Conservation (phyloP, 108 stramenopile genomes). For the Stephanodiscus minutulus region DNA sequence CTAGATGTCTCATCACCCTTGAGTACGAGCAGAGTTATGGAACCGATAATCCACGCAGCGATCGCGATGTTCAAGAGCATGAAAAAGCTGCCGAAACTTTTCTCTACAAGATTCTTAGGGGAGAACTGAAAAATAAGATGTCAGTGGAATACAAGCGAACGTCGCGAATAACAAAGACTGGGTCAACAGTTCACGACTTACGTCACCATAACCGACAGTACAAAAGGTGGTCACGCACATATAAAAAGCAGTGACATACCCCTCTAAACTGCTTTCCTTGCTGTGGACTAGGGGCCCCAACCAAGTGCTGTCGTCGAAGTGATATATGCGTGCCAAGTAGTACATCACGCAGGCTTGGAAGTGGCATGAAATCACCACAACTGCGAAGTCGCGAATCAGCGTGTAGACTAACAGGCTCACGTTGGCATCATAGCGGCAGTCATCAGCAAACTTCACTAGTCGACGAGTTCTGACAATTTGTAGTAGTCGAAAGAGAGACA, state of each 20-base stretch:
- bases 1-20: slow-evolving; percentile 58
- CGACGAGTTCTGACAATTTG: slow-evolving; percentile 44
- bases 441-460: slow-evolving; percentile 40
- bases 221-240: slow-evolving; percentile 56
- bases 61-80: slow-evolving; percentile 55
- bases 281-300: slow-evolving; percentile 36
- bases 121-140: background rate
- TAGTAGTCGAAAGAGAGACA: slow-evolving; percentile 41
- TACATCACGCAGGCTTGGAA: slow-evolving; percentile 52
- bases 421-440: slow-evolving; percentile 43
- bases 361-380: slow-evolving; percentile 35
- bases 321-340: slow-evolving; percentile 44
- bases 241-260: slow-evolving; percentile 56
- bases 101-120: slow-evolving; percentile 42
- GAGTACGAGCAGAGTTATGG: slow-evolving; percentile 55
- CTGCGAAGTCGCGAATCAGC: slow-evolving; percentile 49
- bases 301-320: slow-evolving; percentile 54
- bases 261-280: slow-evolving; percentile 40
- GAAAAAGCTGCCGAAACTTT: slow-evolving; percentile 45
- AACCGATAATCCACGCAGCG: slow-evolving; percentile 54
- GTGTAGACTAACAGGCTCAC: slow-evolving; percentile 49
- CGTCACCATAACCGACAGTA: slow-evolving; percentile 37
- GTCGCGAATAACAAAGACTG: background rate
- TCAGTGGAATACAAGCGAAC: background rate
- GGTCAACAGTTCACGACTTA: background rate